phyloP scores from a whole-genome alignment of 176 grass and related monocot genomes.

The Saccharum spontaneum region DNA sequence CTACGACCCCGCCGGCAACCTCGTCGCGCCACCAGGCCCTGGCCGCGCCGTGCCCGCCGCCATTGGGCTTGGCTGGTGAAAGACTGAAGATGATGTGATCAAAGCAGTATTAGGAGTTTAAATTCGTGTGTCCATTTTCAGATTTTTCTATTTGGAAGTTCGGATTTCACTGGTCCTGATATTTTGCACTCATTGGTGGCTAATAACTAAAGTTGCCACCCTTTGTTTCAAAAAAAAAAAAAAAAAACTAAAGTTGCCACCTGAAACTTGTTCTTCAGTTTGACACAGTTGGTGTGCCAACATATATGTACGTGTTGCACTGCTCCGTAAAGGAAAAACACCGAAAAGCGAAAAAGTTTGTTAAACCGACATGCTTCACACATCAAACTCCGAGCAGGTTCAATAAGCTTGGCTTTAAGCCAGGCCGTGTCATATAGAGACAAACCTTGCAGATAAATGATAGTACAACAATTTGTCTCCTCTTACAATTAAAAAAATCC shows the following conservation, averaged over 20 bases:
- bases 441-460: no score
- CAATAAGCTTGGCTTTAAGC: no score
- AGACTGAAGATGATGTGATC: background rate
- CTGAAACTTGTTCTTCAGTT: background rate
- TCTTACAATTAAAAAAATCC: no score
- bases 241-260: background rate
- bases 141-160: background rate
- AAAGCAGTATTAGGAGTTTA: background rate
- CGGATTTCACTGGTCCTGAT: background rate
- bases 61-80: constrained; percentile 51
- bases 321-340: background rate
- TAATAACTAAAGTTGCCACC: background rate
- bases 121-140: background rate
- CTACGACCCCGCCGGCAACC: constrained; percentile 78
- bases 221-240: no score
- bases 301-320: background rate
- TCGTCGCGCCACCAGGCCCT: constrained; percentile 54
- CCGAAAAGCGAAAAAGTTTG: background rate
- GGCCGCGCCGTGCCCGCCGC: constrained; percentile 32
- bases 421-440: no score
- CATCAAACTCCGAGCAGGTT: background rate
- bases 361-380: background rate
- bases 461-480: no score
- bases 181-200: background rate
- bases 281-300: background rate